phyloP scores from a whole-genome alignment of 495 filamentous ascomycete genomes.

The Penicillium mononematosum region DNA sequence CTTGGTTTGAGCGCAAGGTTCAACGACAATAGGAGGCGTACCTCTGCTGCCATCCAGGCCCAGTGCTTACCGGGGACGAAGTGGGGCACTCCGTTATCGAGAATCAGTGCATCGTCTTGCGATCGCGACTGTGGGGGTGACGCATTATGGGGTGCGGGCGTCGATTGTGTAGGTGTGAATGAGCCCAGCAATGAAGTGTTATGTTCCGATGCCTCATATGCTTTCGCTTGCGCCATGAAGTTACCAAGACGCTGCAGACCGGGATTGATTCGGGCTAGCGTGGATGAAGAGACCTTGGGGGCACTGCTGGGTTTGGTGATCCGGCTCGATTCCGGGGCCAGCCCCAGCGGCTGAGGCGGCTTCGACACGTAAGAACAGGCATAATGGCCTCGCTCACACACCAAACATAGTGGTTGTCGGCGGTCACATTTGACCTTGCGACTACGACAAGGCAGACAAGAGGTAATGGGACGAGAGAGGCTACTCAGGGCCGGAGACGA shows the following conservation, averaged over 20 bases:
- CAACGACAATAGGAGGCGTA: not conserved
- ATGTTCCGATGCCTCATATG: not conserved
- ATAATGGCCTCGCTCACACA: not conserved
- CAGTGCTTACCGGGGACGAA: not conserved
- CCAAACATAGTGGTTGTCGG: not conserved
- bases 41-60: not conserved
- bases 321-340: not conserved
- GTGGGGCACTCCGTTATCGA: not conserved
- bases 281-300: not conserved
- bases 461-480: not conserved
- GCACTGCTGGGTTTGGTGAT: not conserved
- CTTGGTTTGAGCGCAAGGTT: not conserved
- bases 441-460: not conserved
- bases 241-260: not conserved
- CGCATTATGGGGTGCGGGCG: not conserved
- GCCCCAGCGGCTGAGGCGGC: no score
- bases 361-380: not conserved
- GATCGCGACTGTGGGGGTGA: not conserved
- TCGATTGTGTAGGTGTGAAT: not conserved
- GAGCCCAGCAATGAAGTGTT: not conserved
- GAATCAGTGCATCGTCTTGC: not conserved
- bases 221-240: not conserved
- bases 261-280: not conserved
- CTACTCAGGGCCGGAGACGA: not conserved
- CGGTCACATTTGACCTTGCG: not conserved